These are phyloP conservation scores for Dactylellina haptotyla DNA, from an alignment of 2,329 filamentous ascomycete genomes.

Conservation along the genomic window DNA sequence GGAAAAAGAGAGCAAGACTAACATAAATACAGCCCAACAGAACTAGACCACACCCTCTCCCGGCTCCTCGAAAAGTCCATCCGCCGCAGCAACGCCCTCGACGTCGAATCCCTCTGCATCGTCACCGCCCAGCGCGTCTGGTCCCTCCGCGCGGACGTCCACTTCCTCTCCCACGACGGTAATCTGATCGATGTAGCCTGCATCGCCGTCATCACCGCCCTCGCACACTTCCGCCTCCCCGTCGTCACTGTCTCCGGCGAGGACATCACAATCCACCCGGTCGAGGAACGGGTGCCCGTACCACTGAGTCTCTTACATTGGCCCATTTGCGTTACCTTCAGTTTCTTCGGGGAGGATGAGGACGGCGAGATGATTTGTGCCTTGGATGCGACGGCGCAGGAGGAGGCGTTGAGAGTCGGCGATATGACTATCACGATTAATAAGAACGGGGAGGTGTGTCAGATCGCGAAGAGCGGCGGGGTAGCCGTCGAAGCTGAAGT, in stretches of 20 bases:
- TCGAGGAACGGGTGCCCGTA: conserved; percentile 87
- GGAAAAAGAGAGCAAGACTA: conserved; percentile 35
- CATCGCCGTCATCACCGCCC: conserved; percentile 83
- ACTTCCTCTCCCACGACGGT: conserved; percentile 90
- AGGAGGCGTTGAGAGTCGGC: conserved; percentile 79
- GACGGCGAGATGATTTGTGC: conserved; percentile 72
- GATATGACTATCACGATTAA: conserved; percentile 87
- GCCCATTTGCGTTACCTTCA: conserved; percentile 90
- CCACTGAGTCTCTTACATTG: conserved; percentile 90
- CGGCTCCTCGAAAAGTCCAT: conserved; percentile 93
- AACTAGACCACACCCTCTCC: conserved; percentile 85
- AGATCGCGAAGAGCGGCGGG: conserved; percentile 90
- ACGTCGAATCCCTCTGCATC: conserved; percentile 95
- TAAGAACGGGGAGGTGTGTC: conserved; percentile 87
- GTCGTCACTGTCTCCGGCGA: conserved; percentile 89
- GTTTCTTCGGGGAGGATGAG: conserved; percentile 73
- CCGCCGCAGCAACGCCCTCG: conserved; percentile 87
- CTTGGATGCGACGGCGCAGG: conserved; percentile 76
- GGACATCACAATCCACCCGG: conserved; percentile 81
- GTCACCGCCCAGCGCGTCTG: conserved; percentile 91
- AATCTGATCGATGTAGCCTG: conserved; percentile 88
- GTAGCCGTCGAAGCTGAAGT: conserved; percentile 80
- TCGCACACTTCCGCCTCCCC: conserved; percentile 90
- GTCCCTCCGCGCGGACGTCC: conserved; percentile 88
- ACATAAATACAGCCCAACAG: conserved; percentile 71